Conservation (phyloP, 2,329 filamentous ascomycete genomes). For the Ceratocystis colombiana region DNA sequence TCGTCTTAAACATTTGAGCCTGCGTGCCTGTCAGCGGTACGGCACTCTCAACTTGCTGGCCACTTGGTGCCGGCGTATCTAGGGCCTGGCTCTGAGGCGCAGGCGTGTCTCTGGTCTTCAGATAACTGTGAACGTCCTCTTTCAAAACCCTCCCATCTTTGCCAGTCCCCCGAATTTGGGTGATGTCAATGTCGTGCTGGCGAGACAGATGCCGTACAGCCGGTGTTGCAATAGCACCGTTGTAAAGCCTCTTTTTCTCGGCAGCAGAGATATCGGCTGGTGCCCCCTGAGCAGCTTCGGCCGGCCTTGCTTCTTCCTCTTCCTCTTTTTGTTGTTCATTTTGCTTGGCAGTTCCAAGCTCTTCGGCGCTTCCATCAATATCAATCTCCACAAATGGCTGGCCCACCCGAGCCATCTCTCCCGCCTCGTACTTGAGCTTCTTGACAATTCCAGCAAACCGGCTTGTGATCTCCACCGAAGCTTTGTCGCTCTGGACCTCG, state of each 20-base stretch:
- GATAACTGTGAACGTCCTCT: slow-evolving; percentile 73
- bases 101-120: slow-evolving; percentile 42
- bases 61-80: slow-evolving; percentile 31
- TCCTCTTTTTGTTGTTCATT: not conserved
- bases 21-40: slow-evolving; percentile 68
- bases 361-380: slow-evolving; percentile 60
- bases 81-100: slow-evolving; percentile 27
- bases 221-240: slow-evolving; percentile 72
- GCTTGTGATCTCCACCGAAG: slow-evolving; percentile 81
- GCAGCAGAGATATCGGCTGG: slow-evolving; percentile 28
- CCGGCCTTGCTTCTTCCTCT: slow-evolving; percentile 18
- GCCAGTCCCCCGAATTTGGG: slow-evolving; percentile 70
- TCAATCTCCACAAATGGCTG: slow-evolving; percentile 94
- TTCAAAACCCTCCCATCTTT: slow-evolving; percentile 86
- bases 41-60: slow-evolving; percentile 55
- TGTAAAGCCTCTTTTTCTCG: slow-evolving; percentile 43
- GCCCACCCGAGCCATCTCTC: slow-evolving; percentile 92
- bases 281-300: slow-evolving; percentile 30
- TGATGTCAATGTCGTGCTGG: slow-evolving; percentile 66
- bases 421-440: slow-evolving; percentile 88
- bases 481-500: slow-evolving; percentile 98
- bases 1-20: slow-evolving; percentile 90
- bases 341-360: slow-evolving; percentile 6
- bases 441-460: slow-evolving; percentile 92
- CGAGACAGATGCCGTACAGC: slow-evolving; percentile 84